Evolutionary conservation across 192 early-diverging fungal genomes (phyloP).

Genomic region (Phlyctochytrium arcticum): DNA sequence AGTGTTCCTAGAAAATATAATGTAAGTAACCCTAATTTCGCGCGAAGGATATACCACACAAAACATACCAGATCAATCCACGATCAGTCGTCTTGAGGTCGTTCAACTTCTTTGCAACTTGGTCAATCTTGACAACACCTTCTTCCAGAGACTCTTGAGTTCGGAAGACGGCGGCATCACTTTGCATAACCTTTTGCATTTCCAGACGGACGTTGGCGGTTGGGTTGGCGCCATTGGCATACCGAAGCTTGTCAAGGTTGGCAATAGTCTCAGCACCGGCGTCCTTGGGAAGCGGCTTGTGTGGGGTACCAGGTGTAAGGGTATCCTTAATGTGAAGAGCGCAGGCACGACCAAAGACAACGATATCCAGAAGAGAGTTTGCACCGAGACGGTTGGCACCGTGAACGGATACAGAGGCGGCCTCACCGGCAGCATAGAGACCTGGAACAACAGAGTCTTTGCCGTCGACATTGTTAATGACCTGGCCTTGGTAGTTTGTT

Average conservation of each 20-base stretch:
- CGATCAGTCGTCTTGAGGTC: constrained; percentile 88
- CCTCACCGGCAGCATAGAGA: constrained; percentile 97
- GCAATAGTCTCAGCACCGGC: constrained; percentile 87
- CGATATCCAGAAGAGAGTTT: constrained; percentile 97
- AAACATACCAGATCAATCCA: constrained; percentile 81
- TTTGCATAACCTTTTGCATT: constrained; percentile 99
- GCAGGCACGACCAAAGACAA: constrained; percentile 96
- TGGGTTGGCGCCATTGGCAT: constrained; percentile 69
- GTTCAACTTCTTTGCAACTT: constrained; percentile 72
- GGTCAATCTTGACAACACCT: constrained; percentile 81
- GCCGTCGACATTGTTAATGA: constrained; percentile 73
- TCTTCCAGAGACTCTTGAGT: constrained; percentile 84
- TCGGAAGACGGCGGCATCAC: constrained; percentile 95
- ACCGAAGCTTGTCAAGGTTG: constrained; percentile 92
- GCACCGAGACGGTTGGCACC: constrained; percentile 97
- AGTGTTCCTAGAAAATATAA: constrained; percentile 64
- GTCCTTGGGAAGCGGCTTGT: constrained; percentile 73
- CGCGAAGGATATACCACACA: neutral
- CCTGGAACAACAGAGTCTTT: constrained; percentile 92
- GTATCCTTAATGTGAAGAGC: constrained; percentile 91
- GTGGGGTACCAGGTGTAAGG: constrained; percentile 83
- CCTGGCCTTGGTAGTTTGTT: constrained; percentile 95
- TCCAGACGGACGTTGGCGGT: constrained; percentile 85
- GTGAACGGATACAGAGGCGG: constrained; percentile 96
- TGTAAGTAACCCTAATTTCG: neutral